Evolutionary conservation across 805 yeast genomes (phyloP).

Genomic region (Maudiozyma serrabonitensis): DNA sequence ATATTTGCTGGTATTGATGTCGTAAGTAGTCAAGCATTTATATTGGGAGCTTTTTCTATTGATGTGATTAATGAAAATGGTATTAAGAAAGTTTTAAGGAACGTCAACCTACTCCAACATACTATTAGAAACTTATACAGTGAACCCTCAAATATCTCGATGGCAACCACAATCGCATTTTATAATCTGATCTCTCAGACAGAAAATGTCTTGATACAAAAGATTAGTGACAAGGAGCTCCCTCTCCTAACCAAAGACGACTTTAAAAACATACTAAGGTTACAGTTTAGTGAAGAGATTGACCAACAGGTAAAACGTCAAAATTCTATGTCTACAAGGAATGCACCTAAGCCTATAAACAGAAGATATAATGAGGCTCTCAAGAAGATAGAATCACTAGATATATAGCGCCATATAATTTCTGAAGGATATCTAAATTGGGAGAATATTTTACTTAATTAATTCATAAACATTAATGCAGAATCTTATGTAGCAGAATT

Average conservation of each 20-base stretch:
- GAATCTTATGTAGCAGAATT: no score
- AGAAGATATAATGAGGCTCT: constrained; percentile 23
- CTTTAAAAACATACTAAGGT: constrained; percentile 21
- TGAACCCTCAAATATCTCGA: constrained; percentile 16
- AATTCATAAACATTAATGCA: no score
- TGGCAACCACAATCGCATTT: constrained; percentile 16
- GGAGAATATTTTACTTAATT: no score
- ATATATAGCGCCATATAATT: background rate
- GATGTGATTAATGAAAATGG: constrained; percentile 23
- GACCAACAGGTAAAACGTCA: constrained; percentile 15
- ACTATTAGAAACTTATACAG: constrained; percentile 18
- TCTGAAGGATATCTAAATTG: no score
- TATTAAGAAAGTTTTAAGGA: constrained; percentile 22
- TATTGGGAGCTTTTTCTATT: constrained; percentile 20
- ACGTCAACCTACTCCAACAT: constrained; percentile 25
- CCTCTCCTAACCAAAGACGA: constrained; percentile 12
- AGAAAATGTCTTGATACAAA: constrained; percentile 15
- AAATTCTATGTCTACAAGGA: constrained; percentile 9
- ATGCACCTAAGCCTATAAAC: constrained; percentile 17
- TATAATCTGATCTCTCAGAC: constrained; percentile 18
- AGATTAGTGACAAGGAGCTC: constrained; percentile 13
- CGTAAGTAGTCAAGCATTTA: constrained; percentile 15
- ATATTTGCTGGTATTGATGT: constrained; percentile 22
- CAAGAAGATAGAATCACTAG: constrained; percentile 8
- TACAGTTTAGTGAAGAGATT: constrained; percentile 26